Percentiles rank a stretch among this genome's conserved stretches.
Conservation (phyloP, 805 yeast species). For the Barnettozyma botsteinii region DNA sequence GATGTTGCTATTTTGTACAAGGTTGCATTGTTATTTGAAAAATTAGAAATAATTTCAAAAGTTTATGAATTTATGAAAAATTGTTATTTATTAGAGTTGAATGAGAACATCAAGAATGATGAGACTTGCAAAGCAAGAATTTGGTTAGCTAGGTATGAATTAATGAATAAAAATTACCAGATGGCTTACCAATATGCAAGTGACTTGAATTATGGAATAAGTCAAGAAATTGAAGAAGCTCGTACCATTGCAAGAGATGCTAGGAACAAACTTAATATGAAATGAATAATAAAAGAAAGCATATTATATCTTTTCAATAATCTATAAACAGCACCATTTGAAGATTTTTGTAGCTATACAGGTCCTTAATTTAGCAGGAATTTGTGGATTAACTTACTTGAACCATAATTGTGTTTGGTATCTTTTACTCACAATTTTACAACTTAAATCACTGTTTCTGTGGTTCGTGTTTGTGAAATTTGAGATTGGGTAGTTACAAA, state of each 20-base stretch:
- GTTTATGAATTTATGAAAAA: slow-evolving; percentile 32
- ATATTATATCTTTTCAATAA: too few species aligned
- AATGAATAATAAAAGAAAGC: too few species aligned
- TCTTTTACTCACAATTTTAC: too few species aligned
- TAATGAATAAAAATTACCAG: slow-evolving; percentile 50
- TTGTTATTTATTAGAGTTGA: slow-evolving; percentile 53
- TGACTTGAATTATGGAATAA: slow-evolving; percentile 65
- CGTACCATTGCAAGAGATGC: slow-evolving; percentile 77
- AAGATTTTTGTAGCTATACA: too few species aligned
- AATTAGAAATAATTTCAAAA: slow-evolving; percentile 36
- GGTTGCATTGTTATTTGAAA: slow-evolving; percentile 62
- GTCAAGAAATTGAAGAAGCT: slow-evolving; percentile 87
- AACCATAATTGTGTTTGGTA: too few species aligned
- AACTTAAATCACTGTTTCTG: too few species aligned
- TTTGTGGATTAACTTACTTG: too few species aligned
- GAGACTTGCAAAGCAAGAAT: slow-evolving; percentile 75
- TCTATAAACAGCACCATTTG: too few species aligned
- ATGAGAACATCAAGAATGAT: slow-evolving; percentile 57
- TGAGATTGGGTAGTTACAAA: too few species aligned
- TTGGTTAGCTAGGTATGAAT: slow-evolving; percentile 77
- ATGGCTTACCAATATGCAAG: slow-evolving; percentile 70
- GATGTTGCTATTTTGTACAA: slow-evolving; percentile 56
- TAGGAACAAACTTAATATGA: slow-evolving; percentile 42
- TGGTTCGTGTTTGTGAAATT: too few species aligned
- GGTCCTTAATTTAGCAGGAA: too few species aligned